A percentile compares a stretch with the other conserved stretches of the same genome.
phyloP scores from a whole-genome alignment of 2,329 filamentous ascomycete genomes.

The Parastagonospora avenae region DNA sequence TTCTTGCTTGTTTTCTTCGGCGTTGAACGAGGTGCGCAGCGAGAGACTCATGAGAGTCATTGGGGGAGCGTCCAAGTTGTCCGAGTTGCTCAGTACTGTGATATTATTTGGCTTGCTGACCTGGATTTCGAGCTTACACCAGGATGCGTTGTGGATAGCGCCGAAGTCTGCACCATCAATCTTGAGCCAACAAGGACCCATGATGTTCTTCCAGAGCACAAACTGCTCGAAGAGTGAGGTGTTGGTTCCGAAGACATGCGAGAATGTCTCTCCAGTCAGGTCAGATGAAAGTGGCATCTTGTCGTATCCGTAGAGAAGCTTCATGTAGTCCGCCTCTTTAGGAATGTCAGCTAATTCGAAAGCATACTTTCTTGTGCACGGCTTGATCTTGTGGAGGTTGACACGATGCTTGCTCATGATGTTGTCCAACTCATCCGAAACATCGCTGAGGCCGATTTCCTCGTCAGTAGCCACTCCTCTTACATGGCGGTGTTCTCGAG shows the following conservation, averaged over 20 bases:
- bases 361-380: constrained; percentile 87
- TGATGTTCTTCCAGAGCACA: constrained; percentile 97
- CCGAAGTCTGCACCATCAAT: constrained; percentile 85
- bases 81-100: constrained; percentile 73
- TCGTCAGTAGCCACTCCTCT: constrained; percentile 73
- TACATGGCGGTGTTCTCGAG: constrained; percentile 67
- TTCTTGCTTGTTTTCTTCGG: constrained; percentile 94
- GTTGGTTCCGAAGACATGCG: constrained; percentile 90
- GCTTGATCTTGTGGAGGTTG: constrained; percentile 90
- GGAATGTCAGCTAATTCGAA: constrained; percentile 90
- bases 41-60: constrained; percentile 96
- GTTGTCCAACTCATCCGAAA: constrained; percentile 85
- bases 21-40: constrained; percentile 85
- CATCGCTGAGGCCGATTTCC: constrained; percentile 82
- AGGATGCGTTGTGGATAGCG: constrained; percentile 87
- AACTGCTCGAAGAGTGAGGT: constrained; percentile 97
- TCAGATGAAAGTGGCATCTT: constrained; percentile 76
- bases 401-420: constrained; percentile 89
- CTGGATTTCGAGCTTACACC: constrained; percentile 93
- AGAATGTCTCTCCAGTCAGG: constrained; percentile 83
- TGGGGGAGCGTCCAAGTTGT: constrained; percentile 81
- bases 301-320: constrained; percentile 93
- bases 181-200: constrained; percentile 97
- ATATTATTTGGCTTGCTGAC: constrained; percentile 80
- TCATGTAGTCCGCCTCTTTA: constrained; percentile 88